phyloP scores from a whole-genome alignment of 129 eudicot species.

The Saposhnikovia divaricata region DNA sequence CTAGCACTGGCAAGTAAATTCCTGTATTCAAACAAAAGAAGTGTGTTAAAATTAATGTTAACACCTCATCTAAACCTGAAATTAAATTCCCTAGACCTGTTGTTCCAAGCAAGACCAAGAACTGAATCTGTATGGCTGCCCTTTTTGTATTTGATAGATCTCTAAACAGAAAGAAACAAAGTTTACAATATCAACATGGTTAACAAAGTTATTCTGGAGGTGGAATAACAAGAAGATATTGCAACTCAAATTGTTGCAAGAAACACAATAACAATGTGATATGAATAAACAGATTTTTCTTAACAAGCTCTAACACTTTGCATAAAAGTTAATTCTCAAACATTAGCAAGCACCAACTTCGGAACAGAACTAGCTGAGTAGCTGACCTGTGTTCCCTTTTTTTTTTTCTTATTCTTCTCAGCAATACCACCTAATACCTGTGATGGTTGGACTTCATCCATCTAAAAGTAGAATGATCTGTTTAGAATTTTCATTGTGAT shows the following conservation, averaged over 20 bases:
- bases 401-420: slow-evolving; percentile 44
- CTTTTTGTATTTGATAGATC: slow-evolving; percentile 69
- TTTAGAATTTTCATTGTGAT: background rate
- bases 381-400: slow-evolving; percentile 57
- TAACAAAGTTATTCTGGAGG: background rate
- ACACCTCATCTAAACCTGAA: background rate
- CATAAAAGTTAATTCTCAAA: too few species aligned
- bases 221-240: background rate
- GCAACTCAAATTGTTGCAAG: background rate
- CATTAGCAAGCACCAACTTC: too few species aligned
- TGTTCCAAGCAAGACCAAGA: slow-evolving; percentile 90
- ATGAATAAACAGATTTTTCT: background rate
- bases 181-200: too few species aligned
- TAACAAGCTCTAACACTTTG: background rate
- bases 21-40: slow-evolving; percentile 25
- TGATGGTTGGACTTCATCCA: slow-evolving; percentile 74
- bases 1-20: slow-evolving; percentile 89
- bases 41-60: too few species aligned
- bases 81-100: slow-evolving; percentile 30
- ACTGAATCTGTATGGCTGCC: slow-evolving; percentile 89
- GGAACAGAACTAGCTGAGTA: too few species aligned
- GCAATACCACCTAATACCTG: slow-evolving; percentile 57
- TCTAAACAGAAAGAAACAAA: slow-evolving; percentile 28
- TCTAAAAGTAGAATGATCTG: slow-evolving; percentile 26
- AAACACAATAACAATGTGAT: background rate